Conservation (phyloP, 768 basidiomycete genomes). For the Multifurca ochricompacta region DNA sequence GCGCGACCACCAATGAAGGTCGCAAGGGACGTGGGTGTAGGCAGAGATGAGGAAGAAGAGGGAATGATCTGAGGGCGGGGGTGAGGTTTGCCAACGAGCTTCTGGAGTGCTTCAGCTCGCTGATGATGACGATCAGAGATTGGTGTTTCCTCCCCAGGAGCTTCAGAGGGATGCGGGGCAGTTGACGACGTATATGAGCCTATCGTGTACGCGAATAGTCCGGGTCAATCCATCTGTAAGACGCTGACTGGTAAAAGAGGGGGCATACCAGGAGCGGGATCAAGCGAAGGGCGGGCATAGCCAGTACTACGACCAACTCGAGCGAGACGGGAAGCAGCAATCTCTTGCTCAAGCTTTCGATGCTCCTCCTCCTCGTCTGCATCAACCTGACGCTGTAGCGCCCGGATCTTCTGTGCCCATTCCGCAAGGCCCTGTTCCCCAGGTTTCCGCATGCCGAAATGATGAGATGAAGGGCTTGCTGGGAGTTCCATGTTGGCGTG, state of each 20-base stretch:
- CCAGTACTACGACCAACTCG: slow-evolving; percentile 37
- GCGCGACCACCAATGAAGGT: slow-evolving; percentile 77
- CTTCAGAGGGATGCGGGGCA: background rate
- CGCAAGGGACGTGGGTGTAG: slow-evolving; percentile 62
- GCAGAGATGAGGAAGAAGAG: slow-evolving; percentile 10
- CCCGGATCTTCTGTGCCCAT: slow-evolving; percentile 76
- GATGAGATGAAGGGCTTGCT: slow-evolving; percentile 12
- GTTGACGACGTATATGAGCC: background rate
- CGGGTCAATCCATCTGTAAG: slow-evolving; percentile 3
- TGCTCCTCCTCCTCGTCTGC: slow-evolving; percentile 75
- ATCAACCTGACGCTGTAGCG: slow-evolving; percentile 72
- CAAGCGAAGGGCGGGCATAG: slow-evolving; percentile 32
- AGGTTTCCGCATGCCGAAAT: slow-evolving; percentile 30
- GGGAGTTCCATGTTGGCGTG: slow-evolving; percentile 20
- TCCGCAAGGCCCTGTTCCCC: slow-evolving; percentile 61
- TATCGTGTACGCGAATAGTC: background rate
- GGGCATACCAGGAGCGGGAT: slow-evolving; percentile 25
- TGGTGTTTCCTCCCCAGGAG: background rate
- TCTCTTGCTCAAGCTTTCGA: slow-evolving; percentile 51
- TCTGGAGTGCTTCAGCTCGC: slow-evolving; percentile 9
- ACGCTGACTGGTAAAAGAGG: background rate
- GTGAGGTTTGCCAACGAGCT: slow-evolving; percentile 4
- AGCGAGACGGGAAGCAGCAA: slow-evolving; percentile 42
- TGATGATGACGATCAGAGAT: background rate
- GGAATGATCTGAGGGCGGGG: background rate